These are phyloP conservation scores for Dothiorella sarmentorum DNA, from an alignment of 2,329 filamentous ascomycete genomes.

Conservation along the genomic window DNA sequence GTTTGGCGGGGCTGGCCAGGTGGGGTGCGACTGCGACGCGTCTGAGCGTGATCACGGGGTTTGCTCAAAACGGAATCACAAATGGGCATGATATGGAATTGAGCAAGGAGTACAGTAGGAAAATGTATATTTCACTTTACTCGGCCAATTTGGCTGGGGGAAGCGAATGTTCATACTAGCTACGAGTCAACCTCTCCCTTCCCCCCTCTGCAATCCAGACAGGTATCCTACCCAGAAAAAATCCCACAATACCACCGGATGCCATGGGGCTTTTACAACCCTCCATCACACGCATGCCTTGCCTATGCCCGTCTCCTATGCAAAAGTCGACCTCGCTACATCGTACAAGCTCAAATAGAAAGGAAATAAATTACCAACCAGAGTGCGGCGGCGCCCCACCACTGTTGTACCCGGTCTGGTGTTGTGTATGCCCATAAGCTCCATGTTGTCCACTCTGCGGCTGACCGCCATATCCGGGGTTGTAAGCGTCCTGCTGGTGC, in stretches of 20 bases:
- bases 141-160: background rate
- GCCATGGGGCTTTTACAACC: background rate
- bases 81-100: too few species aligned
- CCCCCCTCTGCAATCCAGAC: background rate
- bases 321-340: background rate
- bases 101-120: too few species aligned
- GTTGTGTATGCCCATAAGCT: background rate
- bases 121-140: too few species aligned
- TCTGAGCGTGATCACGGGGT: constrained; percentile 13
- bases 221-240: constrained; percentile 1
- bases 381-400: constrained; percentile 1
- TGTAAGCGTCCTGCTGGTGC: background rate
- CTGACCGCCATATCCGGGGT: background rate
- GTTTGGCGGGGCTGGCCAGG: constrained; percentile 10
- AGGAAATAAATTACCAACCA: constrained; percentile 3
- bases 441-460: background rate
- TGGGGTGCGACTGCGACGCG: constrained; percentile 6
- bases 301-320: background rate
- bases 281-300: background rate
- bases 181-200: background rate
- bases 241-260: background rate
- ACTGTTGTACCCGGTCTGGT: constrained; percentile 1
- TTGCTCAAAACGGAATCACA: too few species aligned
- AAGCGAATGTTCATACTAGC: background rate
- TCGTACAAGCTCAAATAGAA: constrained; percentile 6